These are phyloP conservation scores for Postia placenta DNA, from an alignment of 768 basidiomycete genomes.

Conservation along the genomic window DNA sequence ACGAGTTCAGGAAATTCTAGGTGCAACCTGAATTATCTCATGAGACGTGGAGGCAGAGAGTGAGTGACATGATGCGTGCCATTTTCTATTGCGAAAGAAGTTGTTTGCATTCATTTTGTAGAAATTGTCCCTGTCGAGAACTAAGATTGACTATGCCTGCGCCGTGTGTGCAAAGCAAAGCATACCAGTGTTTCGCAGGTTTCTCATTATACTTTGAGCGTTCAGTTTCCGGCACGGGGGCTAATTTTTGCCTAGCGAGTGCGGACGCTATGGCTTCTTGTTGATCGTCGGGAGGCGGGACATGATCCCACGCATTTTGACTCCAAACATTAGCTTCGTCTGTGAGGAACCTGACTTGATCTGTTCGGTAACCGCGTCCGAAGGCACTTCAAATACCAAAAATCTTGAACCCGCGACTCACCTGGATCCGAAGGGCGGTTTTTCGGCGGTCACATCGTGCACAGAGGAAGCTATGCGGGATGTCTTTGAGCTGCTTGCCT, in stretches of 20 bases:
- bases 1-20: conserved; percentile 93
- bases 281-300: conserved; percentile 79
- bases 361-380: neutral
- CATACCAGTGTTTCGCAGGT: conserved; percentile 68
- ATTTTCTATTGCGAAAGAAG: conserved; percentile 94
- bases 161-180: too few relatives aligned
- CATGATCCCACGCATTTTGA: conserved; percentile 91
- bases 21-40: conserved; percentile 52
- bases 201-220: conserved; percentile 67
- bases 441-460: conserved; percentile 45
- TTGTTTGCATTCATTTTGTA: conserved; percentile 82
- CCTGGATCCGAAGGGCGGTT: conserved; percentile 73
- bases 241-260: conserved; percentile 59
- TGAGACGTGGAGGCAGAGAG: neutral
- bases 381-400: neutral
- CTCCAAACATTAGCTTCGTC: conserved; percentile 72
- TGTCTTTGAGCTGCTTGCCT: conserved; percentile 1
- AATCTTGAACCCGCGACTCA: conserved; percentile 18
- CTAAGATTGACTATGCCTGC: too few relatives aligned
- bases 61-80: conserved; percentile 37
- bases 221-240: conserved; percentile 71
- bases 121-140: conserved; percentile 76
- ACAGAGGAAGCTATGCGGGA: conserved; percentile 51
- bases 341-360: conserved; percentile 53
- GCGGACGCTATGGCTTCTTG: conserved; percentile 64